Evolutionary conservation across 176 grass and related monocot species (phyloP), one percentile per base, ranked within the genome.

Genomic region (Triticum timopheevii): DNA sequence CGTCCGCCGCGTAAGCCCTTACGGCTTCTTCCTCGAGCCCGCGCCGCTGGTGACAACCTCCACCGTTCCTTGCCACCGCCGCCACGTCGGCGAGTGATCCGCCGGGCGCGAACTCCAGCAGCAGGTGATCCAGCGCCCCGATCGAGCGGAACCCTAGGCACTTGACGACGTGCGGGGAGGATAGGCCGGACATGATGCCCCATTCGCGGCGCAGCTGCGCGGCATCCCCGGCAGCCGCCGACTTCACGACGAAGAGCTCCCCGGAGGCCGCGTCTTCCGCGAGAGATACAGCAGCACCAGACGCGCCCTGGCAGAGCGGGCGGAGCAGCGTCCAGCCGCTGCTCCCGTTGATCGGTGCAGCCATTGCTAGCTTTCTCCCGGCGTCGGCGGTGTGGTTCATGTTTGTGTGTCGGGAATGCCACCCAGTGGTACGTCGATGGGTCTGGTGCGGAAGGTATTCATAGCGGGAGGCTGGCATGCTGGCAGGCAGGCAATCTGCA

Each of bases 71-170:
- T 22, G 56, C 19, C 19, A 20, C 56, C 20, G 56, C 67, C 25
- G 70, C 88, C 83, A 76, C 88, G n/a, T 90, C 88, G 65, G 88
- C 65, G 33, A 95, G 88, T 7, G 93, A 90, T 22, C 93, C 93
- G 13, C 86, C 69, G 0, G 88, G 31, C 19, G 90, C 90, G 72
- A 90, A 95, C 84, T 94, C 89, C n/a, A 93, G 58, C n/a, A 93
- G 81, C 1, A 31, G n/a, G 6, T 30, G 23, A 19, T 45, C 31
- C 2, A 59, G 3, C 4, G 13, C 63, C 6, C 16, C 16, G 2
- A 50, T 35, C 0, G n/a, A 25, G 1, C 64, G 27, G 4, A 85
- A 93, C 1, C 88, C 84, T 13, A 93, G 50, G 73, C 80, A 87
- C 4, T 71, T 81, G 69, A 93, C 59, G 3, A 93, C 59, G 39